These are phyloP conservation scores for Syzygium jambos DNA, from an alignment of 345 rosid species.

Conservation along the genomic window DNA sequence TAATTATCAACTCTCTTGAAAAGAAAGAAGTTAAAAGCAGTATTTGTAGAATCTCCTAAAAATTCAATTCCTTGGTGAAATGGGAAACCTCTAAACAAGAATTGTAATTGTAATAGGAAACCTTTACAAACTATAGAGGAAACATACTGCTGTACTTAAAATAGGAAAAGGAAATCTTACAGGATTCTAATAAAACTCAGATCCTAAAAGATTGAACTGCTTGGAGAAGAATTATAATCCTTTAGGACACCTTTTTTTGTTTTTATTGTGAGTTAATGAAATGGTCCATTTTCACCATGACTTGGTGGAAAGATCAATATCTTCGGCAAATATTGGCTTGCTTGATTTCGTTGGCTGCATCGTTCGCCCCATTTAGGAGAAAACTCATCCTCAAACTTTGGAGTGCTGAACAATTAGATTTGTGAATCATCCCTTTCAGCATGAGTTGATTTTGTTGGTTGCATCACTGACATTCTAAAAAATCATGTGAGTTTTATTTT, in stretches of 20 bases:
- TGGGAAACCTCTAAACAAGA: neutral
- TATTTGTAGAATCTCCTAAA: neutral
- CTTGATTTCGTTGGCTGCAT: neutral
- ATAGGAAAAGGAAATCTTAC: neutral
- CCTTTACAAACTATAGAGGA: neutral
- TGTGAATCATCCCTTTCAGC: neutral
- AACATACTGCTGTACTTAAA: neutral
- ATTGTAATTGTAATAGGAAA: neutral
- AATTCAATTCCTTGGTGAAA: neutral
- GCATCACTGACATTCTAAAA: neutral
- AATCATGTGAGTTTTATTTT: neutral
- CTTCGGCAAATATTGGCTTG: neutral
- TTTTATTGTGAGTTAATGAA: neutral
- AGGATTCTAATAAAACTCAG: neutral
- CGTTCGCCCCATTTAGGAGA: neutral
- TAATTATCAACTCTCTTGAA: neutral
- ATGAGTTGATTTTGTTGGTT: neutral
- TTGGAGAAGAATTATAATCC: neutral
- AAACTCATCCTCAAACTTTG: neutral
- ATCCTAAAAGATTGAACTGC: neutral
- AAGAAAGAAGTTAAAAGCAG: neutral
- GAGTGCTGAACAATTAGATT: neutral
- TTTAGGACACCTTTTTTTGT: neutral
- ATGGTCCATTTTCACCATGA: neutral
- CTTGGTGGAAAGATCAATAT: neutral